Conservation (phyloP, 1,284 basidiomycete genomes). For the Irpex lacteus region DNA sequence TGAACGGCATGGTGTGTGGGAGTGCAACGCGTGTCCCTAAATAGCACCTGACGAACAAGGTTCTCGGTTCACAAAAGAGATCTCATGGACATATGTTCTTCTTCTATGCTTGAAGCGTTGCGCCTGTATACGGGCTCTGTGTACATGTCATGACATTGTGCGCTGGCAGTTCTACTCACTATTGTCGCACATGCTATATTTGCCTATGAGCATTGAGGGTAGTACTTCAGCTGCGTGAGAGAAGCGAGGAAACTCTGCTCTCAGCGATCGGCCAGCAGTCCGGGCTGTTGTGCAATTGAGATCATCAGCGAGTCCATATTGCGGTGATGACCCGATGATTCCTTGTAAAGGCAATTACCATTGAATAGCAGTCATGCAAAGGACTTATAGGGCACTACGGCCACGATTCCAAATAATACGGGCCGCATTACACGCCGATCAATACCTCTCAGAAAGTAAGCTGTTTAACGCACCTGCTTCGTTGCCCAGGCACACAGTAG, state of each 20-base stretch:
- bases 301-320: not conserved
- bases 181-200: no score
- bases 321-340: not conserved
- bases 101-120: not conserved
- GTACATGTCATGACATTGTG: not conserved
- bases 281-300: not conserved
- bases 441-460: not conserved
- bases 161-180: not conserved
- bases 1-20: not conserved
- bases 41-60: not conserved
- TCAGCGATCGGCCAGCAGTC: not conserved
- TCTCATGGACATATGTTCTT: not conserved
- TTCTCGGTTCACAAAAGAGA: not conserved
- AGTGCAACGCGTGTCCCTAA: not conserved
- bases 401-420: no score
- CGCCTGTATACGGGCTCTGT: not conserved
- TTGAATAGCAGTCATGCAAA: no score
- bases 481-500: not conserved
- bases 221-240: not conserved
- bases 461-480: not conserved
- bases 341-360: not conserved
- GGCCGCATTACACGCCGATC: not conserved
- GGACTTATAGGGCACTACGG: no score
- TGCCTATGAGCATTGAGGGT: no score
- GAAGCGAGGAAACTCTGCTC: not conserved